Evolutionary conservation across 2,329 filamentous ascomycete genomes (phyloP), one percentile per base, ranked within the genome.

Genomic region (Aspergillus sp.): DNA sequence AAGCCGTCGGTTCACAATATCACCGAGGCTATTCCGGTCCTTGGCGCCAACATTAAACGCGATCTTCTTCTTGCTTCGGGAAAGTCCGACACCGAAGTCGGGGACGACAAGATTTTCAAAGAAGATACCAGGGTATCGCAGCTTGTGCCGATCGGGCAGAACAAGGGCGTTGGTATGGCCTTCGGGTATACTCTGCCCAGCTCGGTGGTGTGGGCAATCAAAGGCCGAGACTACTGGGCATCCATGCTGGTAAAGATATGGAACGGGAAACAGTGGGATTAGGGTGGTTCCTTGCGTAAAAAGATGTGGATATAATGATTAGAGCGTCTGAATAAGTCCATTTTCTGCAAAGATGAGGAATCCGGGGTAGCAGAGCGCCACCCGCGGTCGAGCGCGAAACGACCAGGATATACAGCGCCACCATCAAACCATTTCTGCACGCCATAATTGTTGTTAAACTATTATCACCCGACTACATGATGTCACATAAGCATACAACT

Each of bases 141-240:
- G 57, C 52, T 83, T 56, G 81, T 83, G 20, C 79, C 79, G 0
- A 77, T 84, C 51, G 81, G 81, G 1, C 46, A 18, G 60, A 77
- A 72, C 39, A 78, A 77, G 52, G 81, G 78, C 0, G 78, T 83
- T 9, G 81, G 81, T 0, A 75, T 76, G 0, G 73, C 69, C 0
- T 78, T 79, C 69, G 81, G 81, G 0, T 80, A 66, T 31, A 67
- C 66, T 45, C 3, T 83, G 24, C 80, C 81, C 0, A 78, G 80
- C 52, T 78, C 77, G 26, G 16, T 80, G 47, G 76, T 83, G 0
- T 83, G 81, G 79, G 52, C 80, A 66, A 75, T 83, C 54, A 84
- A 84, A 65, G 80, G 82, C 1, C 69, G 80, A 18, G 80, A 83
- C 61, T 82, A 82, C 61, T 85, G 80, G 79, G 56, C 70, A 69